These are phyloP conservation scores for Cryphonectria radicalis DNA, from an alignment of 2,329 filamentous ascomycete genomes.

Conservation along the genomic window DNA sequence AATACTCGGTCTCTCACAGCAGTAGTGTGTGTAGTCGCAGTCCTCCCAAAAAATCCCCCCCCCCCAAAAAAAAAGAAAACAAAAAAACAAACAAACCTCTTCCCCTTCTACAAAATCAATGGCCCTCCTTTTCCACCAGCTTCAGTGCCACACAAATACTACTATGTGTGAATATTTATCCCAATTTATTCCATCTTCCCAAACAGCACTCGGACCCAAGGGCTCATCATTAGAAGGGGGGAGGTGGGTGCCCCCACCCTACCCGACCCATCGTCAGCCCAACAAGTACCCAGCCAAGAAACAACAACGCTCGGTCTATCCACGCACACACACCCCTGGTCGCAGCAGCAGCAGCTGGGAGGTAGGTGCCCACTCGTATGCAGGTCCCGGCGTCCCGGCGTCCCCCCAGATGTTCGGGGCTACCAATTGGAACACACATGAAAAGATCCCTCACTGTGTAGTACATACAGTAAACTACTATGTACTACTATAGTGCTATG, in stretches of 20 bases:
- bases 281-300: background rate
- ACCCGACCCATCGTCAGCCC: background rate
- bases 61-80: background rate
- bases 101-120: background rate
- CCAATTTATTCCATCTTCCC: no score
- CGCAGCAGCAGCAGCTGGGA: background rate
- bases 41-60: no score
- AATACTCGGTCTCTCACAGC: background rate
- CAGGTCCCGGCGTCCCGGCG: constrained; percentile 7
- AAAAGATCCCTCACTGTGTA: no score
- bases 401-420: background rate
- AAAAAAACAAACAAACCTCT: background rate
- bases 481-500: background rate
- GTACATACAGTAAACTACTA: no score
- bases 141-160: no score
- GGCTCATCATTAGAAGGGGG: background rate
- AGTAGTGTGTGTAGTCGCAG: background rate
- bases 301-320: background rate
- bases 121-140: no score
- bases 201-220: no score
- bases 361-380: background rate
- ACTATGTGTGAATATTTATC: background rate
- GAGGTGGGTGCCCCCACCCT: background rate
- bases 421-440: constrained; percentile 8
- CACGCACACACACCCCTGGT: background rate